These are phyloP conservation scores for Oxytropis ochrocephala DNA, from an alignment of 306 rosid species.

Conservation along the genomic window DNA sequence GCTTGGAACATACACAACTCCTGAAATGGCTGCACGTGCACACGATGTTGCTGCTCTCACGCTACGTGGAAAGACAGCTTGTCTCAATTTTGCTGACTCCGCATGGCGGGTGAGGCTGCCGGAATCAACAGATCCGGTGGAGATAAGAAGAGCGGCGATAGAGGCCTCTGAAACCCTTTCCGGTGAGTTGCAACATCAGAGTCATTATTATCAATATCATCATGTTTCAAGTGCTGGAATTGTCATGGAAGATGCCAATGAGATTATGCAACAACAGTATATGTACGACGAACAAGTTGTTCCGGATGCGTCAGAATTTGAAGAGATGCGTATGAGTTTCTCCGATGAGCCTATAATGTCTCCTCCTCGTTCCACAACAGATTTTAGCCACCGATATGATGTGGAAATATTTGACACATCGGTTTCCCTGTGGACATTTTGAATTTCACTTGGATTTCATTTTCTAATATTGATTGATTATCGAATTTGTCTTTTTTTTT, in stretches of 20 bases:
- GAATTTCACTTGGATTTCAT: no score
- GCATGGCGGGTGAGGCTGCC: constrained; percentile 45
- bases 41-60: constrained; percentile 79
- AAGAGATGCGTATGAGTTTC: neutral
- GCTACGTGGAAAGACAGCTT: constrained; percentile 47
- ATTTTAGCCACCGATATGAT: no score
- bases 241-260: neutral
- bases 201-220: neutral
- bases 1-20: constrained; percentile 75
- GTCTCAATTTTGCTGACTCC: constrained; percentile 80
- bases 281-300: neutral
- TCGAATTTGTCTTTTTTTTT: no score
- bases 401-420: no score
- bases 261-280: no score
- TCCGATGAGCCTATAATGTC: neutral
- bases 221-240: neutral
- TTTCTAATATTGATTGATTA: no score
- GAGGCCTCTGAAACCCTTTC: constrained; percentile 44
- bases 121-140: constrained; percentile 34
- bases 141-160: constrained; percentile 47
- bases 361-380: no score
- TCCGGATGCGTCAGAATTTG: neutral
- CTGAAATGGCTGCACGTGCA: constrained; percentile 89
- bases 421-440: no score
- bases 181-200: neutral